Base-by-base conservation (phyloP, 176 grass and related monocot species). In the Puccinellia tenuiflora region DNA sequence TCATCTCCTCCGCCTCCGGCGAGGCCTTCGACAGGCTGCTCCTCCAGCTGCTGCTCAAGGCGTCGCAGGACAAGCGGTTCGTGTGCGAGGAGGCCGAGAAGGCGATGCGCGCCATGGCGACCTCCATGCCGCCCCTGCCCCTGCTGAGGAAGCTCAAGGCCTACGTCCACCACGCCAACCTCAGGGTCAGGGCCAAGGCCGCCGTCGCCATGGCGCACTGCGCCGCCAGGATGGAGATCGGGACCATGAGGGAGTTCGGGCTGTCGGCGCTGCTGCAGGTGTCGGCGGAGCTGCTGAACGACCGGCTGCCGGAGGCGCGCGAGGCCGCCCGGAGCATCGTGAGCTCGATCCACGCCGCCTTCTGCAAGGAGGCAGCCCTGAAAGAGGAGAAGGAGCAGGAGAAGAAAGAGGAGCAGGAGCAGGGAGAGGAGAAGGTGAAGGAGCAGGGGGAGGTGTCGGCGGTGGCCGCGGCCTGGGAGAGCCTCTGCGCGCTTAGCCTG, bases 41-140 rank as follows among this genome's bases (percentile, higher is more conserved):
- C 34, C 81, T 99, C 15, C 97, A 99, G 88, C 87, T 99, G 63
- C 85, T 99, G 69, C 84, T 99, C 66, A 99, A 99, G 81, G 93
- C 93, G 78, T 99, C 93, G 45, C 97, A 99, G 89, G 97, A 99
- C 85, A 99, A 99, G 78, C 83, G 88, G 73, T 99, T 99, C 85
- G 93, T 99, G 47, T 87, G 81, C 64, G 97, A 99, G 83, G 97
- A 99, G 81, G 97, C 97, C 13, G 93, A 99, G 81, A 99, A 92
- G 84, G 83, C 93, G 71, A 85, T 94, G 17, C 87, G 91, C 45
- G 83, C 90, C 50, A 94, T 99, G 97, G 93, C 93, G 1, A 59
- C 86, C 18, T 94, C 88, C 26, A 88, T 94, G 83, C 85, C 97
- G 3, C 93, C 97, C 13, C 83, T 92, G 1, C 91, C 93, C 0